Evolutionary conservation across 2,329 filamentous ascomycete genomes (phyloP).

Genomic region (Cryoendolithus antarcticus): DNA sequence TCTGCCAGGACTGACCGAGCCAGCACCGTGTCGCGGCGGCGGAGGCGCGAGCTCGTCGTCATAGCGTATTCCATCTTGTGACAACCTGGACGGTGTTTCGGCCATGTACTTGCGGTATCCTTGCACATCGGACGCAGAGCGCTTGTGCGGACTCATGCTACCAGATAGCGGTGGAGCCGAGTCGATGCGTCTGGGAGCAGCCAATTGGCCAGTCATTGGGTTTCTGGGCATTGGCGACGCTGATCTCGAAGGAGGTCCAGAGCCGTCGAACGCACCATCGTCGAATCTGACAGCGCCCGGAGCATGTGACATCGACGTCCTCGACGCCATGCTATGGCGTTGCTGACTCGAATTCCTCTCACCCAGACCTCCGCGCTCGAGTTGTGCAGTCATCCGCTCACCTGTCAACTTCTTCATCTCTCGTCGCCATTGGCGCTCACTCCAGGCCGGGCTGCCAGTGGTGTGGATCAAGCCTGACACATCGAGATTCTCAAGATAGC

Average conservation of each 20-base stretch:
- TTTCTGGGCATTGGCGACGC: slow-evolving; percentile 28
- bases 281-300: slow-evolving; percentile 30
- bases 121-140: slow-evolving; percentile 37
- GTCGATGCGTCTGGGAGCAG: slow-evolving; percentile 28
- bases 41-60: slow-evolving; percentile 26
- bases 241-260: slow-evolving; percentile 33
- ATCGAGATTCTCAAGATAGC: slow-evolving; percentile 81
- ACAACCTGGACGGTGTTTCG: slow-evolving; percentile 28
- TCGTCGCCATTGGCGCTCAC: slow-evolving; percentile 78
- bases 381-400: slow-evolving; percentile 51
- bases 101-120: slow-evolving; percentile 31
- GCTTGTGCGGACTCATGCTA: slow-evolving; percentile 28
- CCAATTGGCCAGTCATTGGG: slow-evolving; percentile 13
- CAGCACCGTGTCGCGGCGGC: slow-evolving; percentile 27
- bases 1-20: slow-evolving; percentile 4
- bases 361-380: slow-evolving; percentile 13
- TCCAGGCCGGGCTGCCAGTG: slow-evolving; percentile 65
- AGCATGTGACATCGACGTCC: slow-evolving; percentile 22
- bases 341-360: slow-evolving; percentile 23
- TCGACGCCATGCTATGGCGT: slow-evolving; percentile 32
- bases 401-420: slow-evolving; percentile 80
- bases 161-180: slow-evolving; percentile 29
- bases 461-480: slow-evolving; percentile 68
- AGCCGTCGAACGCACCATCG: slow-evolving; percentile 28
- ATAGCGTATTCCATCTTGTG: slow-evolving; percentile 21